Base-by-base conservation (phyloP, 148 eudicot species). In the Chenopodium berlandieri region DNA sequence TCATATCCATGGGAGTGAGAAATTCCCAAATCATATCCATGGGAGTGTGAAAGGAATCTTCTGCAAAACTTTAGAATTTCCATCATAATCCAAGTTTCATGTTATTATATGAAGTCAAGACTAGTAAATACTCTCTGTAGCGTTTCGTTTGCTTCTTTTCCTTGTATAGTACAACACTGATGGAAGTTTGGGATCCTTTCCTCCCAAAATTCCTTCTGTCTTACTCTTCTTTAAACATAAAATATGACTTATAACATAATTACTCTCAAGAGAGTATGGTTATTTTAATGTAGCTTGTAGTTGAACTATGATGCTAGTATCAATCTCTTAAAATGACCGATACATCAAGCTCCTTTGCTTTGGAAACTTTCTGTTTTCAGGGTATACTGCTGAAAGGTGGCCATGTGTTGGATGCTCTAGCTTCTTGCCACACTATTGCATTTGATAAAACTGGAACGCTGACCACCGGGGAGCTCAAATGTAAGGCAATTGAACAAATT, bases 391-490 rank as follows among this genome's bases (percentile, higher is more conserved):
- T 96, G 70, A 96, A 96, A 89, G 99, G 99, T 79, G 99, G 97
- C 64, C 92, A 91, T 82, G 99, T 96, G 52, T 75, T 96, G 54
- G 99, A 96, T 84, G 95, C 98, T 69, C 86, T 96, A 71, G 92
- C 98, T 88, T 90, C 95, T 48, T 94, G 99, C 84, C 90, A 83
- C 78, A 90, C 94, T 81, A 87, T 96, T 89, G 98, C 99, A 76
- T 96, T 96, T 80, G 99, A 96, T 86, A 96, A 96, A 90, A 96
- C 99, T 79, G 99, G 99, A 47, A 96, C 99, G 27, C 85, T 96
- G 88, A 96, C 99, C 27, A 96, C 99, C 31, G 99, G 99, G 77
- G 90, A 92, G 84, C 93, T 96, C 78, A 91, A 86, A 80, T 94
- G 92, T 84, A 96, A 92, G 86, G 99, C 99, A 77, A 91, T 92